A percentile compares a stretch with the other conserved stretches of the same genome.
Conservation (phyloP, 306 rosid species). For the Nissolia schottii region DNA sequence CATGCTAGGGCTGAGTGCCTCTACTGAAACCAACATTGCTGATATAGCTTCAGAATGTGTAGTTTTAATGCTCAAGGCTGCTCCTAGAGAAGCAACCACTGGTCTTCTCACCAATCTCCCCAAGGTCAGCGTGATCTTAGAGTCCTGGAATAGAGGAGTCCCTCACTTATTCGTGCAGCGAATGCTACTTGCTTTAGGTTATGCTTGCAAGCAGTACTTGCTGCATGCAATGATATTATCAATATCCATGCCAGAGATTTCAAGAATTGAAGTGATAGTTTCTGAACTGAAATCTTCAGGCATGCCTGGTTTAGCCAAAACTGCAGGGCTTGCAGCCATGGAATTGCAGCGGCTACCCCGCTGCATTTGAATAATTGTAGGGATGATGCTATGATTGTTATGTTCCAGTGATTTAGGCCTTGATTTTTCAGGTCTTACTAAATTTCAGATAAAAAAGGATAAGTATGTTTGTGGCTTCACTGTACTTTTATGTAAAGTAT, state of each 20-base stretch:
- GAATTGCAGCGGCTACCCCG: constrained; percentile 97
- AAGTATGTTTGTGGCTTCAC: constrained; percentile 32
- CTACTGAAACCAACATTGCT: constrained; percentile 45
- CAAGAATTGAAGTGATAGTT: constrained; percentile 65
- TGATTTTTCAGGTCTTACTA: constrained; percentile 29
- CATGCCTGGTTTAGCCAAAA: constrained; percentile 52
- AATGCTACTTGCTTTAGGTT: constrained; percentile 73
- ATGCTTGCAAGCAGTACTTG: constrained; percentile 82
- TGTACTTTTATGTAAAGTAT: constrained; percentile 31
- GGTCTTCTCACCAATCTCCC: constrained; percentile 81
- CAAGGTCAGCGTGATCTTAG: constrained; percentile 63
- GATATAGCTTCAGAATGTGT: constrained; percentile 85
- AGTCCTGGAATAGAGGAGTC: constrained; percentile 62
- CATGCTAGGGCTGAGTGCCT: constrained; percentile 70
- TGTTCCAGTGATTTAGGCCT: constrained; percentile 2
- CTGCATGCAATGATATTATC: constrained; percentile 87
- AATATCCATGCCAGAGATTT: constrained; percentile 67
- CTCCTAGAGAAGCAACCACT: constrained; percentile 94
- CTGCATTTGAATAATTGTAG: constrained; percentile 48
- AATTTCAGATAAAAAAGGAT: constrained; percentile 13
- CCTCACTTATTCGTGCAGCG: constrained; percentile 57
- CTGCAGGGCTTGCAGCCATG: constrained; percentile 66
- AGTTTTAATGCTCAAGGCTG: constrained; percentile 68
- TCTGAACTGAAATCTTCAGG: constrained; percentile 74
- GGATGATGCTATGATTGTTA: constrained; percentile 14